phyloP scores from a whole-genome alignment of 352 stramenopile genomes.

The Globisporangium orthogonon region DNA sequence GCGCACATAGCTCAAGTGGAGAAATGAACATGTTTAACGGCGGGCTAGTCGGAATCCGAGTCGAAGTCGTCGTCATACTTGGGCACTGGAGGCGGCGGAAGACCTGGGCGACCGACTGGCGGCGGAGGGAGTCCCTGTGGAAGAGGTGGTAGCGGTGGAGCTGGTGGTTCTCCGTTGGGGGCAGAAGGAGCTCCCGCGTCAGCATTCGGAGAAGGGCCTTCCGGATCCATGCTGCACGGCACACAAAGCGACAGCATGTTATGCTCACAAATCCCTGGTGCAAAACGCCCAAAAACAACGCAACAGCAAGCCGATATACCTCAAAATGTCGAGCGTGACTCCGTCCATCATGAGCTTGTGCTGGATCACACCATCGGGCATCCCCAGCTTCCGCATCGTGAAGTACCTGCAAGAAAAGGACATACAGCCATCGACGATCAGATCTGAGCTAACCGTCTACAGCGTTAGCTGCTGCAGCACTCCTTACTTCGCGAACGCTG shows the following conservation, averaged over 20 bases:
- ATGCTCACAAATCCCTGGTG: too few relatives aligned
- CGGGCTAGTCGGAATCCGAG: slow-evolving; percentile 24
- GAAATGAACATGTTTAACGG: background rate
- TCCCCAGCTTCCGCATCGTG: slow-evolving; percentile 76
- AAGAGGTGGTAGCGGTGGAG: slow-evolving; percentile 24
- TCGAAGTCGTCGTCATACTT: slow-evolving; percentile 51
- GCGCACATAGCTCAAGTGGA: too few relatives aligned
- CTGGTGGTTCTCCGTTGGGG: background rate
- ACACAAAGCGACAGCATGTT: background rate
- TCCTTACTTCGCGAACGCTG: slow-evolving; percentile 58
- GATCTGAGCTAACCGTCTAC: background rate
- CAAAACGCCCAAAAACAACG: background rate
- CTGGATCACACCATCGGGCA: slow-evolving; percentile 72
- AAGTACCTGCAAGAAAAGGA: slow-evolving; percentile 52
- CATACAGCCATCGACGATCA: background rate
- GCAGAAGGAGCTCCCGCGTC: slow-evolving; percentile 9
- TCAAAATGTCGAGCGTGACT: slow-evolving; percentile 64
- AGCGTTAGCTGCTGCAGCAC: background rate
- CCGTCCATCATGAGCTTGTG: slow-evolving; percentile 81
- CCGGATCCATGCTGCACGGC: slow-evolving; percentile 60
- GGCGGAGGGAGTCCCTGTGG: slow-evolving; percentile 17
- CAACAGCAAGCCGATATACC: slow-evolving; percentile 10
- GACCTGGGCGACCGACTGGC: slow-evolving; percentile 28
- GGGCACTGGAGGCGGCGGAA: slow-evolving; percentile 36
- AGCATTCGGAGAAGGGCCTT: slow-evolving; percentile 66